These are phyloP conservation scores for Corinectria fuckeliana DNA, from an alignment of 2,329 filamentous ascomycete species.

Conservation along the genomic window DNA sequence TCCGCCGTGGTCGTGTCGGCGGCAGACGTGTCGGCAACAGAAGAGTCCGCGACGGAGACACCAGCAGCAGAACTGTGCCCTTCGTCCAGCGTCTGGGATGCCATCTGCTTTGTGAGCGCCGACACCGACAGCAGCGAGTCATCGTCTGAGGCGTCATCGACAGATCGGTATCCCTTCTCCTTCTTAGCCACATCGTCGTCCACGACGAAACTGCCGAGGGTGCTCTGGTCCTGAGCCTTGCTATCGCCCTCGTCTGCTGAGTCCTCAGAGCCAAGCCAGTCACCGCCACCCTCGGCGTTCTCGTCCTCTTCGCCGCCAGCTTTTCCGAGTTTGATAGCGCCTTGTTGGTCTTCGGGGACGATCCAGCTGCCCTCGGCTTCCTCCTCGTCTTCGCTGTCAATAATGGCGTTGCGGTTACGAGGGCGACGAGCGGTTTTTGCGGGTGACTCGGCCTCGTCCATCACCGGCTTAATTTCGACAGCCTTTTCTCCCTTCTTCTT, in stretches of 20 bases:
- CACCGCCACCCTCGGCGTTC: slow-evolving; percentile 84
- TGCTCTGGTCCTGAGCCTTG: slow-evolving; percentile 60
- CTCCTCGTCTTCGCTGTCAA: slow-evolving; percentile 44
- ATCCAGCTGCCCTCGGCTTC: slow-evolving; percentile 82
- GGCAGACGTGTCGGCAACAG: slow-evolving; percentile 8
- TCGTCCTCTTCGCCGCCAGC: slow-evolving; percentile 88
- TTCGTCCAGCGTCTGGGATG: slow-evolving; percentile 45
- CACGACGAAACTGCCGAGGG: slow-evolving; percentile 62
- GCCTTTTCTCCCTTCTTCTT: slow-evolving; percentile 27
- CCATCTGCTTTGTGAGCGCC: slow-evolving; percentile 47
- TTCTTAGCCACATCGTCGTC: slow-evolving; percentile 54
- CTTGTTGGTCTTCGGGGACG: slow-evolving; percentile 71
- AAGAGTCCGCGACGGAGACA: slow-evolving; percentile 10
- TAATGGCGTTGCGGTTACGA: slow-evolving; percentile 36
- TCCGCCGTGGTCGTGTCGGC: slow-evolving; percentile 22
- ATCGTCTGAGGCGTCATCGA: slow-evolving; percentile 35
- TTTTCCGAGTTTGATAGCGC: slow-evolving; percentile 68
- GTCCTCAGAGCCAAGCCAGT: slow-evolving; percentile 77
- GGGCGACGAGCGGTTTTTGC: slow-evolving; percentile 41
- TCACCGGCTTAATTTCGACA: slow-evolving; percentile 19
- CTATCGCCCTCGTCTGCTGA: slow-evolving; percentile 63
- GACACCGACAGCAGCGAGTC: slow-evolving; percentile 45
- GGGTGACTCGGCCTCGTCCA: slow-evolving; percentile 21
- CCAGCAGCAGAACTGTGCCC: slow-evolving; percentile 22
- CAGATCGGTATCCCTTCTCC: slow-evolving; percentile 39